These are phyloP conservation scores for Myriosclerotinia duriaeana DNA, from an alignment of 2,329 filamentous ascomycete species.

Conservation along the genomic window DNA sequence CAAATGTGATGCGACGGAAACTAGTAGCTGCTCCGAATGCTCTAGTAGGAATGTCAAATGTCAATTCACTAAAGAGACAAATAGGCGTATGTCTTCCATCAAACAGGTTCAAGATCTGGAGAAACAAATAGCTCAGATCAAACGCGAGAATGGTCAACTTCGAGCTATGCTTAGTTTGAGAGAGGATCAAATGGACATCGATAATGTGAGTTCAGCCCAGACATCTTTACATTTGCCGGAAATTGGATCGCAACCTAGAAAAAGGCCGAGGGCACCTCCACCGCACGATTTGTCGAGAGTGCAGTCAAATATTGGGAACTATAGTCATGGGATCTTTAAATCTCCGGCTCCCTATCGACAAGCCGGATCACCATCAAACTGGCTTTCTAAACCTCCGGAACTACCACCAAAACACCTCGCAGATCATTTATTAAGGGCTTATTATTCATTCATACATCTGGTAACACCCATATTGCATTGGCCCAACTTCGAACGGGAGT, in stretches of 20 bases:
- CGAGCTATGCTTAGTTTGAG: slow-evolving; percentile 57
- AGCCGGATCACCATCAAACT: slow-evolving; percentile 48
- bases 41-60: slow-evolving; percentile 95
- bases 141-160: slow-evolving; percentile 75
- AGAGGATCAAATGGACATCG: slow-evolving; percentile 48
- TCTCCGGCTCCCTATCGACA: slow-evolving; percentile 68
- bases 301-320: slow-evolving; percentile 68
- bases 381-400: slow-evolving; percentile 57
- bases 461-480: slow-evolving; percentile 86
- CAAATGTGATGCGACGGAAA: slow-evolving; percentile 95
- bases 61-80: slow-evolving; percentile 98
- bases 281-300: slow-evolving; percentile 70
- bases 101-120: slow-evolving; percentile 98
- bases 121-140: slow-evolving; percentile 79
- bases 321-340: slow-evolving; percentile 78
- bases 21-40: slow-evolving; percentile 93
- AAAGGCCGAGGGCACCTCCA: slow-evolving; percentile 58
- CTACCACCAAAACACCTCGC: slow-evolving; percentile 69
- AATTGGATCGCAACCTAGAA: slow-evolving; percentile 64
- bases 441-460: slow-evolving; percentile 73
- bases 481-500: slow-evolving; percentile 74
- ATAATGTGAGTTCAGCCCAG: slow-evolving; percentile 43
- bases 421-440: slow-evolving; percentile 72
- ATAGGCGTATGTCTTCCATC: slow-evolving; percentile 97
- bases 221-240: slow-evolving; percentile 59